These are phyloP conservation scores for Coemansia sp. DNA, from an alignment of 192 early-diverging fungal genomes.

Conservation along the genomic window DNA sequence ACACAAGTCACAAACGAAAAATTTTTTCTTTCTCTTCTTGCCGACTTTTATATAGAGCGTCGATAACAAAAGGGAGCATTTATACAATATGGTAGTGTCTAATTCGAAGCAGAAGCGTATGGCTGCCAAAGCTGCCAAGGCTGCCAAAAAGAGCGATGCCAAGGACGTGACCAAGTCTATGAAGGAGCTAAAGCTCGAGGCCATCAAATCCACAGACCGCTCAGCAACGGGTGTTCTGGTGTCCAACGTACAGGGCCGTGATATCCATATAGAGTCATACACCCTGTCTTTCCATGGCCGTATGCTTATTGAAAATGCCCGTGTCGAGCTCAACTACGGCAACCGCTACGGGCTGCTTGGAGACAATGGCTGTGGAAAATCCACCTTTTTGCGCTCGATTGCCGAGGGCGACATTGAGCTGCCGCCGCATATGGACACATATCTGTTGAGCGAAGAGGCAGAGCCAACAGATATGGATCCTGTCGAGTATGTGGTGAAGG, in stretches of 20 bases:
- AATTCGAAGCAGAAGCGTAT: slow-evolving; percentile 79
- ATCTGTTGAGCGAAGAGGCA: slow-evolving; percentile 93
- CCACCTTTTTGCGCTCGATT: slow-evolving; percentile 91
- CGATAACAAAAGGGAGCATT: neutral
- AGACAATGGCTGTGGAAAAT: slow-evolving; percentile 93
- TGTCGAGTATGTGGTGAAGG: slow-evolving; percentile 85
- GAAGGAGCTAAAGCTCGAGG: slow-evolving; percentile 62
- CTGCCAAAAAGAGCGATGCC: slow-evolving; percentile 30
- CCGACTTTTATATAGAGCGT: neutral
- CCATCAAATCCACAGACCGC: slow-evolving; percentile 61
- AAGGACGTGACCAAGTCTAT: slow-evolving; percentile 54
- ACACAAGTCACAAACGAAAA: slow-evolving; percentile 3
- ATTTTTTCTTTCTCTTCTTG: slow-evolving; percentile 12
- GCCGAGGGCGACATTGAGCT: slow-evolving; percentile 92
- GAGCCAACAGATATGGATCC: slow-evolving; percentile 91
- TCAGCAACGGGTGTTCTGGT: slow-evolving; percentile 89
- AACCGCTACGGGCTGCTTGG: slow-evolving; percentile 96
- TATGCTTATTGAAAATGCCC: slow-evolving; percentile 88
- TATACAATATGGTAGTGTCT: slow-evolving; percentile 47
- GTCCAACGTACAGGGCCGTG: slow-evolving; percentile 84
- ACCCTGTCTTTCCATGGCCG: slow-evolving; percentile 93
- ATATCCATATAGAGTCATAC: slow-evolving; percentile 95
- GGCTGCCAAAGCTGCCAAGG: slow-evolving; percentile 66
- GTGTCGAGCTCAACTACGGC: slow-evolving; percentile 97
- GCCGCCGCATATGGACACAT: slow-evolving; percentile 96